A percentile compares a stretch with the other conserved stretches of the same genome.
Conservation (phyloP, 352 stramenopile genomes). For the Achlya hypogyna region DNA sequence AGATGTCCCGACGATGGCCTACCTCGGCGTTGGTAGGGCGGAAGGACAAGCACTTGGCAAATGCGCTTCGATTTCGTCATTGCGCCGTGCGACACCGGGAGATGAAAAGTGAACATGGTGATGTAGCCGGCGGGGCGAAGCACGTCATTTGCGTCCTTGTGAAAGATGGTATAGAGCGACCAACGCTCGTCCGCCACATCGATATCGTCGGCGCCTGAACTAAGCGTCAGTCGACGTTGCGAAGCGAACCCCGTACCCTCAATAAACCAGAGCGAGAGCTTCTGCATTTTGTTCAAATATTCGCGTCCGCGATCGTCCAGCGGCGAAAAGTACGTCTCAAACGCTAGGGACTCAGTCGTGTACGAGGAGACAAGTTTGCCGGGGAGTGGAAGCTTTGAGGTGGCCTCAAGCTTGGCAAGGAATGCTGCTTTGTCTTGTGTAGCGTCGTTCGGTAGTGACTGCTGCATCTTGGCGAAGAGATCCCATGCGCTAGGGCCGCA, state of each 20-base stretch:
- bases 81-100: constrained; percentile 38
- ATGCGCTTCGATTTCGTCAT: constrained; percentile 70
- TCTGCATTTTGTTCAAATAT: constrained; percentile 60
- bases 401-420: constrained; percentile 21
- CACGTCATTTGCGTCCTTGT: constrained; percentile 1
- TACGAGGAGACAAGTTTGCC: constrained; percentile 39
- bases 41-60: constrained; percentile 74
- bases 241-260: constrained; percentile 33
- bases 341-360: constrained; percentile 25
- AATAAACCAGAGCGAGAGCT: constrained; percentile 72
- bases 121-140: constrained; percentile 46
- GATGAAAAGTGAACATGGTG: constrained; percentile 79
- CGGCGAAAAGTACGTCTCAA: constrained; percentile 61
- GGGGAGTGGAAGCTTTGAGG: constrained; percentile 24
- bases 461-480: constrained; percentile 1
- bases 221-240: not conserved
- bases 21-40: constrained; percentile 71
- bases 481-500: not conserved
- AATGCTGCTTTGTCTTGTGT: constrained; percentile 25
- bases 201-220: constrained; percentile 50
- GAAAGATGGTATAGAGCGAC: constrained; percentile 69
- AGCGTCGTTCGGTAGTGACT: constrained; percentile 3
- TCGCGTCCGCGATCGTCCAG: constrained; percentile 44
- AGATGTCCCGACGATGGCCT: not conserved
- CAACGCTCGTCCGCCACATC: constrained; percentile 67